Conservation (phyloP, 1,284 basidiomycete species). For the Boletus coffeatus region DNA sequence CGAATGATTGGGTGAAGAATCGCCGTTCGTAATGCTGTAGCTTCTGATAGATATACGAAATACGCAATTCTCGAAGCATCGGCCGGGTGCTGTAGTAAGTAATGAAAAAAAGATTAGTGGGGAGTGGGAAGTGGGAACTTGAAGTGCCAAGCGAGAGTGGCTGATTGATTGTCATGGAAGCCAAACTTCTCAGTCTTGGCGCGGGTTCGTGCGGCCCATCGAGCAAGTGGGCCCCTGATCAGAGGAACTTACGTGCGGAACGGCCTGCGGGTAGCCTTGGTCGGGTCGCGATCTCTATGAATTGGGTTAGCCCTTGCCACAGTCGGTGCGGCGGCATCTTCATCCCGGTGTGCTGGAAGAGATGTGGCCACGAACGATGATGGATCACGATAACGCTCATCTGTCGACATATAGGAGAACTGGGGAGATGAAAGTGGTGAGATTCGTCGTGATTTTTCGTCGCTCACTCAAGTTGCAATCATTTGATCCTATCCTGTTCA, state of each 20-base stretch:
- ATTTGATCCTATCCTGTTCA: conserved; percentile 7
- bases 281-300: conserved; percentile 2
- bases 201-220: conserved; percentile 6
- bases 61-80: conserved; percentile 10
- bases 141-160: conserved; percentile 9
- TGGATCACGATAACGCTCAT: conserved; percentile 2
- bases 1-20: background rate
- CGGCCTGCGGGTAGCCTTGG: background rate
- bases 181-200: conserved; percentile 4
- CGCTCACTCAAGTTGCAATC: background rate
- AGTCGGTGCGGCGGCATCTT: background rate
- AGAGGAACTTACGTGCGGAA: background rate
- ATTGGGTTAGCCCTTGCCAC: background rate
- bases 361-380: background rate
- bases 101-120: conserved; percentile 8
- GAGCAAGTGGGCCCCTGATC: background rate
- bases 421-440: background rate
- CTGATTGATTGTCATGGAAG: conserved; percentile 20
- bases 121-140: background rate
- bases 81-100: conserved; percentile 4
- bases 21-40: conserved; percentile 3
- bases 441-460: background rate
- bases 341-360: background rate
- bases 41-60: conserved; percentile 14
- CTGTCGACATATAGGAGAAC: background rate